Percentiles rank a stretch among this genome's conserved stretches.
These are phyloP conservation scores for Trichothecium sympodiale DNA, from an alignment of 2,329 filamentous ascomycete species.

Conservation along the genomic window DNA sequence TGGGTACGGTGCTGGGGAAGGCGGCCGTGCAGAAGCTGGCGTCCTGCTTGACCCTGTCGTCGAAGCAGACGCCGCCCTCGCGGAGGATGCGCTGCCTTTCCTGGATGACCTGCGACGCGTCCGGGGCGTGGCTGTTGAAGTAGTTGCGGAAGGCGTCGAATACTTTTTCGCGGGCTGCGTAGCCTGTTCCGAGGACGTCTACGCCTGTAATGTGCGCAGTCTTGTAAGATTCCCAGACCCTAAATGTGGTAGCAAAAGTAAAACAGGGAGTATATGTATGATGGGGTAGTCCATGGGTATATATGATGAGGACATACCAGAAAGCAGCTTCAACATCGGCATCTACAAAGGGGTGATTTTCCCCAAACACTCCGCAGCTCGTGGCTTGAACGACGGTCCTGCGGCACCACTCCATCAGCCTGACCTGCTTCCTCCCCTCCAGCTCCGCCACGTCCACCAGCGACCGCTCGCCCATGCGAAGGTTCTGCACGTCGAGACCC, in stretches of 20 bases:
- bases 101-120: slow-evolving; percentile 5
- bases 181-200: slow-evolving; percentile 5
- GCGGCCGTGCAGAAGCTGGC: slow-evolving; percentile 16
- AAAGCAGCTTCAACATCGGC: slow-evolving; percentile 5
- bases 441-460: slow-evolving; percentile 6
- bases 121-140: slow-evolving; percentile 2
- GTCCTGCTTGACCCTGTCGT: slow-evolving; percentile 5
- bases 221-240: slow-evolving; percentile 5
- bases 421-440: slow-evolving; percentile 1
- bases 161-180: slow-evolving; percentile 8
- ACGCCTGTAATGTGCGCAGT: slow-evolving; percentile 4
- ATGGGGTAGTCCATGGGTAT: no score
- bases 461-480: slow-evolving; percentile 7
- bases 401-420: slow-evolving; percentile 6
- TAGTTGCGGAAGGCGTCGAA: slow-evolving; percentile 10
- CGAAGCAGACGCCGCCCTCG: slow-evolving; percentile 1
- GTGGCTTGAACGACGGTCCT: slow-evolving; percentile 7
- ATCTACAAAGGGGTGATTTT: slow-evolving; percentile 6
- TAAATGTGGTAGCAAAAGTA: no score
- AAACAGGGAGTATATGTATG: no score
- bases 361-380: slow-evolving; percentile 8
- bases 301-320: slow-evolving; percentile 3
- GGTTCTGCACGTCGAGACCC: slow-evolving; percentile 9
- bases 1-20: slow-evolving; percentile 29
- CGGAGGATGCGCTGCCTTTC: slow-evolving; percentile 6